Base-by-base conservation (phyloP, 768 basidiomycete genomes). In the Pulveroboletus sp. region DNA sequence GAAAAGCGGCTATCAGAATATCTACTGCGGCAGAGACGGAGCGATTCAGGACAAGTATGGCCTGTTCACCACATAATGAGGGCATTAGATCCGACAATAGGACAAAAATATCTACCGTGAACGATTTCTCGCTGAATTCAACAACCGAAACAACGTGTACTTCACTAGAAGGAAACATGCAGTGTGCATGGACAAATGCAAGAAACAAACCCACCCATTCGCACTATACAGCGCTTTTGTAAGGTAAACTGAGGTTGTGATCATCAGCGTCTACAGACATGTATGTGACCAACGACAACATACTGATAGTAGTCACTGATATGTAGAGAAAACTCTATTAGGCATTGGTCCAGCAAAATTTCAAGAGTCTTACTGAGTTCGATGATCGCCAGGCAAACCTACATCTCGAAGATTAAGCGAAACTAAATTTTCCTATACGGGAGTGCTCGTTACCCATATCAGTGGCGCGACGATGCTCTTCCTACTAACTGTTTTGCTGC, bases 331-430 rank as follows among this genome's bases (percentile, higher is more conserved):
- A 8, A n/a, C 1, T 24, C 0, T 7, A 15, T 59, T 21, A 56
- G 52, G 7, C 5, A 6, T 44, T 3, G 7, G 21, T 27, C 15
- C 12, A 7, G 15, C 2, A 2, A 2, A 28, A 14, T 3, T 0
- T 6, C 5, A 14, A 11, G 11, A 24, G 8, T 32, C 57, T 44
- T 32, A 59, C 57, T 50, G 1, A 59, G 45, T 17, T 59, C 43
- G 30, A 28, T 45, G 2, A 47, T 28, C 21, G 38, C 46, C 5
- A 40, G 8, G 12, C 43, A 40, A 33, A 41, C 36, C 58, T 59
- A 28, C 5, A 27, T 11, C 9, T 12, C 7, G 26, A 5, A 12
- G 3, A 6, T 8, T 18, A 26, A 21, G 9, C 12, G 7, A 33
- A 7, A 45, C 10, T 9, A 11, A 24, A 31, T 5, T 11, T 38